Percentiles rank a stretch among this genome's conserved stretches.
These are phyloP conservation scores for Pueraria montana DNA, from an alignment of 306 rosid species.

Conservation along the genomic window DNA sequence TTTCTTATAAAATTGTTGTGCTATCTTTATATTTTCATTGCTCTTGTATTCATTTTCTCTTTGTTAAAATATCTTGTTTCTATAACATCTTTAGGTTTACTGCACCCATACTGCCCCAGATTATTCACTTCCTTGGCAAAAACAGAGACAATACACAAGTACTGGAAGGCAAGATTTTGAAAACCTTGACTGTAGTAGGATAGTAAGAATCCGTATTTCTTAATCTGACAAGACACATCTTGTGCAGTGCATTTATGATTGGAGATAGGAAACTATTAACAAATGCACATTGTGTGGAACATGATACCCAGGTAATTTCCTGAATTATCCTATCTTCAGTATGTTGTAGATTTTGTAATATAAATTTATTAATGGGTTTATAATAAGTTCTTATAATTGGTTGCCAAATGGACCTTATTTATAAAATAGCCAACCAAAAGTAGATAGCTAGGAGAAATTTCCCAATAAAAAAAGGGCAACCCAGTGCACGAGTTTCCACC, in stretches of 20 bases:
- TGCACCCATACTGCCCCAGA: slow-evolving; percentile 97
- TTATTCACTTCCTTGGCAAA: slow-evolving; percentile 99
- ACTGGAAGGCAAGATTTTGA: slow-evolving; percentile 88
- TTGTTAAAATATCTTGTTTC: slow-evolving; percentile 33
- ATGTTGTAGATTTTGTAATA: slow-evolving; percentile 42
- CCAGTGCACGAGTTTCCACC: not conserved
- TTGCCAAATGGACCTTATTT: slow-evolving; percentile 25
- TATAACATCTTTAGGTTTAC: slow-evolving; percentile 72
- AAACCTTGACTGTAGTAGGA: slow-evolving; percentile 37
- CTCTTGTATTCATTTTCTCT: slow-evolving; percentile 27
- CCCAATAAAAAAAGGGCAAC: not conserved
- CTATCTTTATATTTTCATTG: slow-evolving; percentile 1
- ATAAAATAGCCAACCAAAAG: slow-evolving; percentile 24
- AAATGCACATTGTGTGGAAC: slow-evolving; percentile 98
- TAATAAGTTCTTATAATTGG: slow-evolving; percentile 27
- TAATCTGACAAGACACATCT: slow-evolving; percentile 46
- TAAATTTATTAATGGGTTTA: slow-evolving; percentile 13
- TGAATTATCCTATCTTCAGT: slow-evolving; percentile 39
- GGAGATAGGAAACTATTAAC: slow-evolving; percentile 88
- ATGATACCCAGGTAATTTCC: slow-evolving; percentile 84
- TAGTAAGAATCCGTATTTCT: slow-evolving; percentile 30
- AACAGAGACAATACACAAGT: slow-evolving; percentile 94
- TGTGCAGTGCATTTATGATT: slow-evolving; percentile 96
- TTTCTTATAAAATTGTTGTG: slow-evolving; percentile 6
- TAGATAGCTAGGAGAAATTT: slow-evolving; percentile 32